A percentile compares a stretch with the other conserved stretches of the same genome.
Evolutionary conservation across 2,329 filamentous ascomycete species (phyloP).

Genomic region (Furcasterigmium sp.): DNA sequence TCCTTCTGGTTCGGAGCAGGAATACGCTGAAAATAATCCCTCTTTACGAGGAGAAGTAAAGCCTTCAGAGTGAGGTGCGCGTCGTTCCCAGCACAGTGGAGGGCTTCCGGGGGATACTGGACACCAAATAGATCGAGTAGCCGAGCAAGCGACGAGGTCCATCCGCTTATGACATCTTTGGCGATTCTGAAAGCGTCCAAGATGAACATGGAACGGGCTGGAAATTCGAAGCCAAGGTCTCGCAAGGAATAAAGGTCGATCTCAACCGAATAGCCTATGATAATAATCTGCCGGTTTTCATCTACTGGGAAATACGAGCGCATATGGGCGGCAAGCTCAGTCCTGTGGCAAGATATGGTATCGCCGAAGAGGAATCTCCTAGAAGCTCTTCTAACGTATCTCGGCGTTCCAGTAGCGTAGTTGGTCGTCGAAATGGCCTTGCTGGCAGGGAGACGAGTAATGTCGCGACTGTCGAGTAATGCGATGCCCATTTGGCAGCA

Average conservation of each 20-base stretch:
- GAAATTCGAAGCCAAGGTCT: not conserved
- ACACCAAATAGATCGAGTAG: not conserved
- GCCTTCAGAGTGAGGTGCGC: constrained; percentile 52
- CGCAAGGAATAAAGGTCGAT: not conserved
- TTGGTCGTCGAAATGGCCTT: not conserved
- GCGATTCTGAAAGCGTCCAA: not conserved
- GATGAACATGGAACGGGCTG: not conserved
- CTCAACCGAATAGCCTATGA: not conserved
- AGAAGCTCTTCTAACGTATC: not conserved
- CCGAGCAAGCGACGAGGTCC: not conserved
- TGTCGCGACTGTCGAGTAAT: not conserved
- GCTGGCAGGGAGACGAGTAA: not conserved
- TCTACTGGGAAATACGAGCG: not conserved
- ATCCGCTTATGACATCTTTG: not conserved
- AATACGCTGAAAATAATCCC: not conserved
- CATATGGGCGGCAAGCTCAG: not conserved
- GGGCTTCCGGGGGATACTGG: not conserved
- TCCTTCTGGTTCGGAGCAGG: not conserved
- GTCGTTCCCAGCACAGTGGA: constrained; percentile 35
- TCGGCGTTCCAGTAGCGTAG: not conserved
- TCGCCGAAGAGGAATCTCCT: not conserved
- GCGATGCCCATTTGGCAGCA: not conserved
- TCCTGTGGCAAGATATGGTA: not conserved
- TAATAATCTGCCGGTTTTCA: not conserved
- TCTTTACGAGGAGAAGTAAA: not conserved